phyloP scores from a whole-genome alignment of 345 rosid genomes.

The Salix koriyanagi region DNA sequence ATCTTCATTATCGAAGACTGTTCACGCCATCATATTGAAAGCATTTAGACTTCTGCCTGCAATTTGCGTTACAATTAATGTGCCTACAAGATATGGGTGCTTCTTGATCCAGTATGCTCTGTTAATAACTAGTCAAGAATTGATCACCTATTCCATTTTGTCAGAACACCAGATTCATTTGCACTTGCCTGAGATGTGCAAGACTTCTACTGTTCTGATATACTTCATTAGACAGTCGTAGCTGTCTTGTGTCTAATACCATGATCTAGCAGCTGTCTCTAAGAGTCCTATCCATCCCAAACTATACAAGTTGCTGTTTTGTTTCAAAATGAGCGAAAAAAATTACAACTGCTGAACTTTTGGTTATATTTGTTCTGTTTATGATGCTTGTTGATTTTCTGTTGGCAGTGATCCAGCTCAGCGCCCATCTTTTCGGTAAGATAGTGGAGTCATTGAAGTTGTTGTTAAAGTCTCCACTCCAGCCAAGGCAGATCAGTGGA shows the following conservation, averaged over 20 bases:
- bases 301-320: neutral
- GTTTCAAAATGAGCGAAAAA: neutral
- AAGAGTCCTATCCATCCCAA: neutral
- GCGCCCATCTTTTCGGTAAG: constrained; percentile 63
- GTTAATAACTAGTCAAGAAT: no score
- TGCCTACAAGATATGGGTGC: neutral
- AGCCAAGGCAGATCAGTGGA: constrained; percentile 58
- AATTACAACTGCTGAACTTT: neutral
- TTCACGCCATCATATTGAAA: neutral
- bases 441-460: constrained; percentile 73
- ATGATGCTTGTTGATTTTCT: constrained; percentile 1
- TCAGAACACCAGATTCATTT: no score
- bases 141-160: no score
- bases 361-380: neutral
- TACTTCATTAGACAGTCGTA: neutral
- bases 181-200: neutral
- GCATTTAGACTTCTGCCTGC: neutral
- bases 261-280: neutral
- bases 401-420: constrained; percentile 60
- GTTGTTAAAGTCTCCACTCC: constrained; percentile 70
- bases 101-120: no score
- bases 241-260: neutral
- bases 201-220: neutral
- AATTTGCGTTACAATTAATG: neutral
- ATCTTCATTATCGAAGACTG: neutral